Percentiles rank a stretch among this genome's conserved stretches.
Conservation (phyloP, 1,139 yeast species). For the Taphrina betulina region DNA sequence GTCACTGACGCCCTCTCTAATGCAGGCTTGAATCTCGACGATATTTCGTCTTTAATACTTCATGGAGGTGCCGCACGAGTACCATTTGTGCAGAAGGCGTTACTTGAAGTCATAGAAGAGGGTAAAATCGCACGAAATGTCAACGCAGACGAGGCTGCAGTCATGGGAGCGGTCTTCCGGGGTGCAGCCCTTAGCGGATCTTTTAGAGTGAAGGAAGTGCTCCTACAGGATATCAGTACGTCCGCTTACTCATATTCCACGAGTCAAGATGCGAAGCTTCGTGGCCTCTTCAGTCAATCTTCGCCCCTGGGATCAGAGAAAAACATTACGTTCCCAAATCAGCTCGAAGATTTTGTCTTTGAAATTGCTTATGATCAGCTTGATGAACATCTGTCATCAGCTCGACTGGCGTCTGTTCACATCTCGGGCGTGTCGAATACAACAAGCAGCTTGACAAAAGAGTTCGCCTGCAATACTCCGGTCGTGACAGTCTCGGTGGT, state of each 20-base stretch:
- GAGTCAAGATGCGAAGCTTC: neutral
- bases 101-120: slow-evolving; percentile 51
- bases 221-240: slow-evolving; percentile 57
- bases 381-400: neutral
- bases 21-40: slow-evolving; percentile 38
- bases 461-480: slow-evolving; percentile 9
- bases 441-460: neutral
- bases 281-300: slow-evolving; percentile 49
- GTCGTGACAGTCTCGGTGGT: slow-evolving; percentile 17
- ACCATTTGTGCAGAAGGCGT: slow-evolving; percentile 70
- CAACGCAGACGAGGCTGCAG: slow-evolving; percentile 94
- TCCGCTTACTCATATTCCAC: slow-evolving; percentile 47
- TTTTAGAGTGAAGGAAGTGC: slow-evolving; percentile 60
- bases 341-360: slow-evolving; percentile 1
- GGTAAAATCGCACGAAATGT: slow-evolving; percentile 73
- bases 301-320: slow-evolving; percentile 13
- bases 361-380: slow-evolving; percentile 1
- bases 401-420: slow-evolving; percentile 1
- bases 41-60: slow-evolving; percentile 67
- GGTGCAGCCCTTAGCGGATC: slow-evolving; percentile 66
- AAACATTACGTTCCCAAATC: neutral
- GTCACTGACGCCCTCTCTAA: slow-evolving; percentile 54
- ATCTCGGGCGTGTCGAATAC: slow-evolving; percentile 21
- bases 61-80: slow-evolving; percentile 93
- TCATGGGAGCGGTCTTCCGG: slow-evolving; percentile 79